These are phyloP conservation scores for Colletotrichum lindemuthianum DNA, from an alignment of 2,329 filamentous ascomycete genomes.

Conservation along the genomic window DNA sequence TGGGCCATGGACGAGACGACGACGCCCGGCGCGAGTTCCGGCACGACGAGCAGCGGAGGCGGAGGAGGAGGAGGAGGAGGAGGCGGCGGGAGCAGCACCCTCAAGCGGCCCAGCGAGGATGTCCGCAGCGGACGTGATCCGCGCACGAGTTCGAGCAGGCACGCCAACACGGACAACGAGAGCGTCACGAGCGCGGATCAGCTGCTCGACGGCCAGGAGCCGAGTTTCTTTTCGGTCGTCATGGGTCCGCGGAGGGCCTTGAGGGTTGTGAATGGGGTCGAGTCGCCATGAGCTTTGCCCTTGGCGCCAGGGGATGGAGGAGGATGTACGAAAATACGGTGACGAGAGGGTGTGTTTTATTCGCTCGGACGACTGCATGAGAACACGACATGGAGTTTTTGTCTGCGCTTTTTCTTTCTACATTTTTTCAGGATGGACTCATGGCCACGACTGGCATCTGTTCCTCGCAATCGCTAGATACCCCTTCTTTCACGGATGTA, in stretches of 20 bases:
- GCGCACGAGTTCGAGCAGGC: constrained; percentile 33
- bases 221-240: constrained; percentile 76
- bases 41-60: constrained; percentile 37
- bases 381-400: constrained; percentile 27
- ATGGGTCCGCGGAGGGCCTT: constrained; percentile 75
- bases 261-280: constrained; percentile 70
- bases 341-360: neutral
- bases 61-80: constrained; percentile 28
- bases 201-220: constrained; percentile 70
- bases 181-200: constrained; percentile 60
- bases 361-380: neutral
- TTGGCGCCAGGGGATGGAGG: too few relatives aligned
- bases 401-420: neutral
- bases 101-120: constrained; percentile 37
- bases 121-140: constrained; percentile 32
- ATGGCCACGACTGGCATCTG: neutral
- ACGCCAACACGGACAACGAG: constrained; percentile 41
- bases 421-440: neutral
- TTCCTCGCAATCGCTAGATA: constrained; percentile 32
- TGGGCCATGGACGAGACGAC: constrained; percentile 40
- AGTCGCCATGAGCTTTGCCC: constrained; percentile 42
- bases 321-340: neutral
- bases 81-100: too few relatives aligned
- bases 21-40: constrained; percentile 37
- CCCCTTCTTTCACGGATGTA: constrained; percentile 24